Conservation (phyloP, 345 rosid species). For the Aethionema arabicum region DNA sequence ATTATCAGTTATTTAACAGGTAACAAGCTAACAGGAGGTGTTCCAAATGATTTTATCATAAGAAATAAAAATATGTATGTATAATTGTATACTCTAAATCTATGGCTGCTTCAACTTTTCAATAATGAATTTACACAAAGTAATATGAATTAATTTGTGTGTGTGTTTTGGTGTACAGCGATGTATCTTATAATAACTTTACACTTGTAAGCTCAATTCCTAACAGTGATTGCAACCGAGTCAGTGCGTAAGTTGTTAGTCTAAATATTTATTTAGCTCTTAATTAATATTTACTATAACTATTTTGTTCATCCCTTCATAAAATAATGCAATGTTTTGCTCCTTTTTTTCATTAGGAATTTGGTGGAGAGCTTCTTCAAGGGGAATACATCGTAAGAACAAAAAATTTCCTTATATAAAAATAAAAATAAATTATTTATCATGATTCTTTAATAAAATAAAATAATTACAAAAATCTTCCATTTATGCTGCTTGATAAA, state of each 20-base stretch:
- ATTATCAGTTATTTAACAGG: conserved; percentile 63
- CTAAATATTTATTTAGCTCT: neutral
- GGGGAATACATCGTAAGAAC: conserved; percentile 55
- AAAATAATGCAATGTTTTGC: conserved; percentile 21
- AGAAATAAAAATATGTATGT: conserved; percentile 72
- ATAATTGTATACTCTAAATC: conserved; percentile 5
- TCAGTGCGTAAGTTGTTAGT: conserved; percentile 64
- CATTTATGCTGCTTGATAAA: too few relatives aligned
- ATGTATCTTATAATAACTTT: conserved; percentile 76
- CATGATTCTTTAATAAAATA: too few relatives aligned
- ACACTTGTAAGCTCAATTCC: conserved; percentile 62
- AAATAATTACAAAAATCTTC: too few relatives aligned
- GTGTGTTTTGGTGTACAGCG: conserved; percentile 49
- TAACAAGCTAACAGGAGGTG: conserved; percentile 63
- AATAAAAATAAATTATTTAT: too few relatives aligned
- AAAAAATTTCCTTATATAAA: conserved; percentile 18
- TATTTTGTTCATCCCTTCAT: conserved; percentile 13
- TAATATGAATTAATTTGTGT: conserved; percentile 1
- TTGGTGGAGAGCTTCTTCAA: conserved; percentile 68
- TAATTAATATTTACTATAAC: conserved; percentile 4
- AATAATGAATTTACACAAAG: conserved; percentile 1
- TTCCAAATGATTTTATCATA: conserved; percentile 55
- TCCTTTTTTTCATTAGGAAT: conserved; percentile 49
- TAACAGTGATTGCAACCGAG: conserved; percentile 45
- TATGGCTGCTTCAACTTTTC: neutral